These are phyloP conservation scores for Blastobotrys aristatus DNA, from an alignment of 1,139 yeast species.

Conservation along the genomic window DNA sequence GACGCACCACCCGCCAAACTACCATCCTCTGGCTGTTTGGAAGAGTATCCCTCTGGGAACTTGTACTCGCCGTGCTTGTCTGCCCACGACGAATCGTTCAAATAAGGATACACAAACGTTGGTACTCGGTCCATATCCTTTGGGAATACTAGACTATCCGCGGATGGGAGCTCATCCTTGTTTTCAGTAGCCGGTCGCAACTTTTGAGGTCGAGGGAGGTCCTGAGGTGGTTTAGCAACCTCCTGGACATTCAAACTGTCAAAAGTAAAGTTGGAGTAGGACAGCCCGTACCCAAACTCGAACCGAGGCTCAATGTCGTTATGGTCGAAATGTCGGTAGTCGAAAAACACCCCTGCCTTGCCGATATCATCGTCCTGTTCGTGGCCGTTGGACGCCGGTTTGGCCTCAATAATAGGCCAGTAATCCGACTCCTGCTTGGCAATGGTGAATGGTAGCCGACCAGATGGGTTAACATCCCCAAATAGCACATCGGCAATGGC, in stretches of 20 bases:
- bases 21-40: slow-evolving; percentile 27
- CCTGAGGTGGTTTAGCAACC: slow-evolving; percentile 43
- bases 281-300: slow-evolving; percentile 60
- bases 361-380: slow-evolving; percentile 39
- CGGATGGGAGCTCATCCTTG: slow-evolving; percentile 39
- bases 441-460: slow-evolving; percentile 58
- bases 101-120: slow-evolving; percentile 30
- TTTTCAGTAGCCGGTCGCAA: slow-evolving; percentile 28
- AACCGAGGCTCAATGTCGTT: slow-evolving; percentile 52
- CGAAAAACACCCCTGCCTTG: slow-evolving; percentile 40
- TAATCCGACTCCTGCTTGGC: slow-evolving; percentile 55
- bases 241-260: slow-evolving; percentile 36
- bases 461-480: slow-evolving; percentile 59
- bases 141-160: slow-evolving; percentile 42
- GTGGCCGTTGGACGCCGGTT: slow-evolving; percentile 26
- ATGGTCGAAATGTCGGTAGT: slow-evolving; percentile 52
- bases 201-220: slow-evolving; percentile 48
- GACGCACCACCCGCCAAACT: slow-evolving; percentile 48
- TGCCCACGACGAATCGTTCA: slow-evolving; percentile 20
- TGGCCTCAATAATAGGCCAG: slow-evolving; percentile 39
- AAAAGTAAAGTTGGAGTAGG: slow-evolving; percentile 48
- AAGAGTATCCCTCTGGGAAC: slow-evolving; percentile 49
- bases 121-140: slow-evolving; percentile 16
- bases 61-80: slow-evolving; percentile 39
- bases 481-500: slow-evolving; percentile 49